These are phyloP conservation scores for Phytophthora parvispora DNA, from an alignment of 352 stramenopile genomes.

Conservation along the genomic window DNA sequence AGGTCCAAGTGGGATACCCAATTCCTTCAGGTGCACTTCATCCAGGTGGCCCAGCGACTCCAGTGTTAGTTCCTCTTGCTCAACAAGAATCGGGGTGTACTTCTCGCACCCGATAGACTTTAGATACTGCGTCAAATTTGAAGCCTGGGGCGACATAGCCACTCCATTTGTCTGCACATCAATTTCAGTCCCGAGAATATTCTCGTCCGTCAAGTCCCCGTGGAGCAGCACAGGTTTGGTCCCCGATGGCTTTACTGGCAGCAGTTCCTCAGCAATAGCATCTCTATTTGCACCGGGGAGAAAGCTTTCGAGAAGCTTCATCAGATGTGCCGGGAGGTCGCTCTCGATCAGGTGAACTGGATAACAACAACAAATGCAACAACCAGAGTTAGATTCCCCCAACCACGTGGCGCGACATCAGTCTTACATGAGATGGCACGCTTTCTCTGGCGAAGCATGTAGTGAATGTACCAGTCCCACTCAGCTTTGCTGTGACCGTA, in stretches of 20 bases:
- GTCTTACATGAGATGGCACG: slow-evolving; percentile 75
- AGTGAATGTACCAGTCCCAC: slow-evolving; percentile 88
- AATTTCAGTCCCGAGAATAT: slow-evolving; percentile 69
- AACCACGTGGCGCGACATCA: not conserved
- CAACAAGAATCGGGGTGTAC: slow-evolving; percentile 59
- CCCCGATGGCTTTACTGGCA: slow-evolving; percentile 41
- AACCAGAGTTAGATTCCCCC: slow-evolving; percentile 3
- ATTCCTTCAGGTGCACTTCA: slow-evolving; percentile 63
- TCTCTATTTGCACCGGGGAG: slow-evolving; percentile 44
- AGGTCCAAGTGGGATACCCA: slow-evolving; percentile 70
- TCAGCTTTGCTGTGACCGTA: slow-evolving; percentile 72
- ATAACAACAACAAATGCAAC: slow-evolving; percentile 13
- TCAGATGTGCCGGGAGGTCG: slow-evolving; percentile 66
- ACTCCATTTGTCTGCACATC: slow-evolving; percentile 3
- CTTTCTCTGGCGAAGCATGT: slow-evolving; percentile 77
- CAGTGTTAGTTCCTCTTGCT: slow-evolving; percentile 71
- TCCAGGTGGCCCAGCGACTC: slow-evolving; percentile 52
- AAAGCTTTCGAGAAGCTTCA: slow-evolving; percentile 71
- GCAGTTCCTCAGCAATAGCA: slow-evolving; percentile 43
- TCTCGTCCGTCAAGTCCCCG: slow-evolving; percentile 89
- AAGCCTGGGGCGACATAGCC: slow-evolving; percentile 5
- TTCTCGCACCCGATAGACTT: slow-evolving; percentile 59
- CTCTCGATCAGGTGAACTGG: slow-evolving; percentile 70
- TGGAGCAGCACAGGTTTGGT: slow-evolving; percentile 74
- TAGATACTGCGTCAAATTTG: slow-evolving; percentile 45